Evolutionary conservation across 1,284 basidiomycete genomes (phyloP).

Genomic region (Paramarasmius palmivorus): DNA sequence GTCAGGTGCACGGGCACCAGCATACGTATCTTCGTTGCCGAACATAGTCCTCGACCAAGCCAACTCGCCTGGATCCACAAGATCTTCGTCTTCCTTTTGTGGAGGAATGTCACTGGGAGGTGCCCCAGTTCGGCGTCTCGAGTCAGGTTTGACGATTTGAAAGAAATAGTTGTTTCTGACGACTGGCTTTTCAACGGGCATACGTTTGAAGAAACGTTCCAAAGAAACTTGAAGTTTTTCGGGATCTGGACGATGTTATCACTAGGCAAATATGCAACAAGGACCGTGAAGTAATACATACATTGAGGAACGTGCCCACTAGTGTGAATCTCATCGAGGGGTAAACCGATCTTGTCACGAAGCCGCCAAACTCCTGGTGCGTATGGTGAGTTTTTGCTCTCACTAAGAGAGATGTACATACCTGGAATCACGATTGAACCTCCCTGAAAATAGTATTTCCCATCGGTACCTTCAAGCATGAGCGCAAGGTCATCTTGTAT

Average conservation of each 20-base stretch:
- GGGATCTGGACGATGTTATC: slow-evolving; percentile 42
- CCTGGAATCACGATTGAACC: slow-evolving; percentile 70
- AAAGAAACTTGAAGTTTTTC: slow-evolving; percentile 67
- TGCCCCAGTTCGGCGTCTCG: slow-evolving; percentile 4
- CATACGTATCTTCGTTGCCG: slow-evolving; percentile 59
- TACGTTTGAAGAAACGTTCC: slow-evolving; percentile 67
- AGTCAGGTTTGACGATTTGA: slow-evolving; percentile 47
- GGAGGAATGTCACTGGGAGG: slow-evolving; percentile 12
- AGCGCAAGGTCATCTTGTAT: slow-evolving; percentile 76
- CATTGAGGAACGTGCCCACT: slow-evolving; percentile 72
- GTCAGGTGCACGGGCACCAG: slow-evolving; percentile 23
- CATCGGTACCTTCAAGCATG: slow-evolving; percentile 76
- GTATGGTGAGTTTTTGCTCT: too few relatives aligned
- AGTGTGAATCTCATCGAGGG: slow-evolving; percentile 73
- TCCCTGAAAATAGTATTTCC: slow-evolving; percentile 72
- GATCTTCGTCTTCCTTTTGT: slow-evolving; percentile 20
- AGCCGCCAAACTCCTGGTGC: slow-evolving; percentile 80
- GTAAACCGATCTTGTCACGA: slow-evolving; percentile 73
- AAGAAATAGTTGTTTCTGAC: slow-evolving; percentile 74
- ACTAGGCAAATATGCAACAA: not conserved
- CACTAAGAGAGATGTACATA: too few relatives aligned
- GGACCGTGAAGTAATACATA: too few relatives aligned
- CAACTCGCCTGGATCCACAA: slow-evolving; percentile 63
- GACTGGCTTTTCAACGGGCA: slow-evolving; percentile 69
- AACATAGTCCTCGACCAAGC: slow-evolving; percentile 68